Evolutionary conservation across 768 basidiomycete species (phyloP), one percentile per base, ranked within the genome.

Genomic region (Lactifluus subvellereus): DNA sequence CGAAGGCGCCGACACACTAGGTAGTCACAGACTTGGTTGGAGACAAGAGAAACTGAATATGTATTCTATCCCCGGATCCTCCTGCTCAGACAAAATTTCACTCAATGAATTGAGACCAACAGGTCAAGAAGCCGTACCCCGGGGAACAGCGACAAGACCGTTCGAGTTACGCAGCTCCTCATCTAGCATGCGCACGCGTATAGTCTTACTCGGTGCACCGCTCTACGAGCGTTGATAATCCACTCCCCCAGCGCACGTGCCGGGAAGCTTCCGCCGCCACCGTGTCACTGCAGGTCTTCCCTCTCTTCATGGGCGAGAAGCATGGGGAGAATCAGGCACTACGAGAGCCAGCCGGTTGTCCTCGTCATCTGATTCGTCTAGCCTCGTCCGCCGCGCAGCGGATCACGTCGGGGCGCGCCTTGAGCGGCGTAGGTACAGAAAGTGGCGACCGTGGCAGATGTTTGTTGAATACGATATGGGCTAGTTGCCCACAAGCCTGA

Each of bases 371-470:
- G 14, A 20, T 13, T 27, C 27, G 27, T 27, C 1, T 27, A 27
- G 27, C 27, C 27, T 27, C 27, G 27, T 45, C 20, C 20, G 61
- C 35, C 43, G 57, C 52, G 56, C 16, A 14, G 49, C 42, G 16
- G 59, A 7, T 43, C 86, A 81, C 10, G 75, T 75, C 1, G 87
- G 87, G 84, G 0, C 76, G 77, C 0, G 82, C 82, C 69, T 80
- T 82, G 6, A 80, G 78, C 1, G 87, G 85, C 1, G 78, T 74
- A 9, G 73, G 72, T 6, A 70, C 64, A 11, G 84, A 85, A 68
- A 91, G 73, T 1, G 89, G 89, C 2, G 87, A 89, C 20, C 76
- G 77, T 0, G 88, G 88, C 0, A 77, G 79, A 0, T 89, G 84
- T 63, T 77, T 83, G 45, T 82, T 78, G 67, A 89, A 86, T 4